Evolutionary conservation across 1,284 basidiomycete species (phyloP).

Genomic region (Ganoderma multipileum): DNA sequence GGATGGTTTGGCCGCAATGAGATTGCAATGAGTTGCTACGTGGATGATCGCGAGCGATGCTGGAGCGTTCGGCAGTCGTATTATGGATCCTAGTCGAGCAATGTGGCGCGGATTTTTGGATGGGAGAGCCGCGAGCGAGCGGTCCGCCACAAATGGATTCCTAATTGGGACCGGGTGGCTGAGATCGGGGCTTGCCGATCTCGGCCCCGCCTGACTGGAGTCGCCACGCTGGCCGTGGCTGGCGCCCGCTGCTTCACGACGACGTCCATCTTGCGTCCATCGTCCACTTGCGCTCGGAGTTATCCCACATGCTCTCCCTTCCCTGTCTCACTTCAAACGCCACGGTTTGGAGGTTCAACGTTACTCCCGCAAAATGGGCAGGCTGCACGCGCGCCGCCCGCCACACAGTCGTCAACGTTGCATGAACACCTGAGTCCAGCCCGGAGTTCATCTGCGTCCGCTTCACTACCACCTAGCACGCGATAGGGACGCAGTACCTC

Average conservation of each 20-base stretch:
- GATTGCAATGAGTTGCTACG: too few relatives aligned
- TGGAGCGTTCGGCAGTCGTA: too few relatives aligned
- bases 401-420: not conserved
- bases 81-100: too few relatives aligned
- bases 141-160: not conserved
- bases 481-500: not conserved
- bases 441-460: not conserved
- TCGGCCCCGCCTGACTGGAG: too few relatives aligned
- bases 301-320: not conserved
- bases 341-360: not conserved
- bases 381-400: not conserved
- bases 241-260: not conserved
- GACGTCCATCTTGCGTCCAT: not conserved
- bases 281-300: not conserved
- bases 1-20: too few relatives aligned
- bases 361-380: not conserved
- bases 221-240: not conserved
- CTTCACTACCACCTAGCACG: not conserved
- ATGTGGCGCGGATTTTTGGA: too few relatives aligned
- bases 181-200: not conserved
- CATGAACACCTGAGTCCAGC: not conserved
- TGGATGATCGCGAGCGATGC: too few relatives aligned
- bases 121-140: not conserved
- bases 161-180: not conserved
- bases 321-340: not conserved